Percentiles rank a stretch among this genome's conserved stretches.
These are phyloP conservation scores for Malus hybrid DNA, from an alignment of 331 rosid genomes.

Conservation along the genomic window DNA sequence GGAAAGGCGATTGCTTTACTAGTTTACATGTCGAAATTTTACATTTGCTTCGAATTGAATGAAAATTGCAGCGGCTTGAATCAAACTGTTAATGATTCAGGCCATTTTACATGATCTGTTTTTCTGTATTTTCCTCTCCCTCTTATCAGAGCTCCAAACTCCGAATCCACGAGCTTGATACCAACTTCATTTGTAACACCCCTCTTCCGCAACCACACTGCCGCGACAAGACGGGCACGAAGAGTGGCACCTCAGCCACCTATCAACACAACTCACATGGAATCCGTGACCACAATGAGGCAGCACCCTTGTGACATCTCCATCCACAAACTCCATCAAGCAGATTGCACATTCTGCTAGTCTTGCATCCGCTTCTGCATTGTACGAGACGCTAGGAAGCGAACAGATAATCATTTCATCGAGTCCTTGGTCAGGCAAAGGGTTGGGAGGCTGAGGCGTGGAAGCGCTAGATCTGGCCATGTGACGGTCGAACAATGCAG, in stretches of 20 bases:
- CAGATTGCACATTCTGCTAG: constrained; percentile 17
- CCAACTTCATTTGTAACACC: not conserved
- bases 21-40: too few relatives aligned
- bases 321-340: constrained; percentile 21
- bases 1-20: not conserved
- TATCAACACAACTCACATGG: constrained; percentile 14
- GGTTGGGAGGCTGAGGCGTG: not conserved
- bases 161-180: not conserved
- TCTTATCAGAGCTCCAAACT: not conserved
- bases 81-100: too few relatives aligned
- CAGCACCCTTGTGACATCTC: constrained; percentile 15
- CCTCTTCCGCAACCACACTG: not conserved
- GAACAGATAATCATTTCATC: not conserved
- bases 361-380: not conserved
- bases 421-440: not conserved
- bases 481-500: not conserved
- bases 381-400: not conserved
- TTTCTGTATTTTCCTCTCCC: not conserved
- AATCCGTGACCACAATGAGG: constrained; percentile 18
- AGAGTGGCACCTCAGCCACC: constrained; percentile 18
- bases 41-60: too few relatives aligned
- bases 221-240: constrained; percentile 19
- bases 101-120: too few relatives aligned
- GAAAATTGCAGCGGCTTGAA: too few relatives aligned
- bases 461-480: not conserved